Percentiles rank a stretch among this genome's conserved stretches.
phyloP scores from a whole-genome alignment of 805 yeast species.

The Spathaspora gorwiae region DNA sequence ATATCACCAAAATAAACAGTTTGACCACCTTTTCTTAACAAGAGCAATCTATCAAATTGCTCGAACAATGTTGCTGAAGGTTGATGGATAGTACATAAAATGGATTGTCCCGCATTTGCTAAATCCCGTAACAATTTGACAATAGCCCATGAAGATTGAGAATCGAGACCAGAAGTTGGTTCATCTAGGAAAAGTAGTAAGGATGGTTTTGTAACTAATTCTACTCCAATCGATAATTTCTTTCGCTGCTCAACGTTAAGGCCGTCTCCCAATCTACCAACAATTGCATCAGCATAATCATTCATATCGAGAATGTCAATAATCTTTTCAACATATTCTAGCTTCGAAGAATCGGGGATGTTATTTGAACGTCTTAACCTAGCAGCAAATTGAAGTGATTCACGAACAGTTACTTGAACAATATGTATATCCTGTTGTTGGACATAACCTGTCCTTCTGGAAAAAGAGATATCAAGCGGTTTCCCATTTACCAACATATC shows the following conservation, averaged over 20 bases:
- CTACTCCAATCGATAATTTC: constrained; percentile 16
- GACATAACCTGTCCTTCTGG: constrained; percentile 31
- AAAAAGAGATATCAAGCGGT: constrained; percentile 45
- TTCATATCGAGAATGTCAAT: constrained; percentile 15
- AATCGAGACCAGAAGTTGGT: constrained; percentile 60
- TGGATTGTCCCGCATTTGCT: constrained; percentile 60
- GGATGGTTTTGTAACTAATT: constrained; percentile 15
- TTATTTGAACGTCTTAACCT: constrained; percentile 50
- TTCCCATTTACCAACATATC: constrained; percentile 54
- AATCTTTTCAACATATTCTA: constrained; percentile 15
- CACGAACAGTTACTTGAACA: constrained; percentile 15
- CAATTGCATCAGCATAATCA: constrained; percentile 14
- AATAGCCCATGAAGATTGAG: constrained; percentile 56
- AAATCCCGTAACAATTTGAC: constrained; percentile 44
- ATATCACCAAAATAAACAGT: constrained; percentile 20
- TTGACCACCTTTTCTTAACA: constrained; percentile 28
- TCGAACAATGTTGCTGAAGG: constrained; percentile 48
- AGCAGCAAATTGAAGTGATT: constrained; percentile 16
- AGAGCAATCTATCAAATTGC: constrained; percentile 24
- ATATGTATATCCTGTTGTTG: constrained; percentile 20
- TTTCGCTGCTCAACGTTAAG: constrained; percentile 18
- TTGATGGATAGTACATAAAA: constrained; percentile 55
- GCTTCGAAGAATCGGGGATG: constrained; percentile 10
- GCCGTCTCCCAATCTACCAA: constrained; percentile 14
- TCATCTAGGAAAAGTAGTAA: constrained; percentile 54